Percentiles rank a stretch among this genome's conserved stretches.
Conservation (phyloP, 345 rosid genomes). For the Triadica sebifera region DNA sequence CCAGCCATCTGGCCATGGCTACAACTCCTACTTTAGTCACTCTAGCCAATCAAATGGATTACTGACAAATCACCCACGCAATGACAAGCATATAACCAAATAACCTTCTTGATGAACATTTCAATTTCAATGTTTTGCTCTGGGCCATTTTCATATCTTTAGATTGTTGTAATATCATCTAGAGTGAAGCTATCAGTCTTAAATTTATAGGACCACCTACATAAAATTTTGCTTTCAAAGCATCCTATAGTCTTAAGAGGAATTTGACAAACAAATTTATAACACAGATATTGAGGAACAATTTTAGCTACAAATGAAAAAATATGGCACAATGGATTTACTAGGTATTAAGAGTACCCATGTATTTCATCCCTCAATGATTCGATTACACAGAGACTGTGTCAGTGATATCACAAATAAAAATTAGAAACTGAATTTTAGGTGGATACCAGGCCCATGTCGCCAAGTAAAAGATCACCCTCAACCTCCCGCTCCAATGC, state of each 20-base stretch:
- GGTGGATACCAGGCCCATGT: slow-evolving; percentile 86
- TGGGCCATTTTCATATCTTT: background rate
- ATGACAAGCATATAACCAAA: background rate
- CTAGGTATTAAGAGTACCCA: background rate
- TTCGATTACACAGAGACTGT: no score
- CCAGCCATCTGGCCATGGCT: background rate
- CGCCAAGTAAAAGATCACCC: slow-evolving; percentile 88
- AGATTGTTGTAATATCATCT: background rate
- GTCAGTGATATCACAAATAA: background rate
- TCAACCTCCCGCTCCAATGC: slow-evolving; percentile 85
- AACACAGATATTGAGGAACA: background rate
- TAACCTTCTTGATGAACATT: background rate
- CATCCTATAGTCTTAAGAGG: background rate
- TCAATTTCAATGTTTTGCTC: background rate
- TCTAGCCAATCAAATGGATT: slow-evolving; percentile 34
- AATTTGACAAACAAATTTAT: background rate
- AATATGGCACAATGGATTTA: background rate
- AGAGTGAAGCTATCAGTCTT: background rate
- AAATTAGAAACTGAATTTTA: background rate
- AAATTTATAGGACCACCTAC: background rate
- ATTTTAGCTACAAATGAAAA: background rate
- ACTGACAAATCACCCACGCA: background rate
- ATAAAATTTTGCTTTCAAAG: background rate
- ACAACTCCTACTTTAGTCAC: background rate
- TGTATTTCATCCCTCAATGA: background rate